A percentile compares a stretch with the other conserved stretches of the same genome.
Evolutionary conservation across 78 protist genomes (phyloP).

Genomic region (Ministeria vibrans): DNA sequence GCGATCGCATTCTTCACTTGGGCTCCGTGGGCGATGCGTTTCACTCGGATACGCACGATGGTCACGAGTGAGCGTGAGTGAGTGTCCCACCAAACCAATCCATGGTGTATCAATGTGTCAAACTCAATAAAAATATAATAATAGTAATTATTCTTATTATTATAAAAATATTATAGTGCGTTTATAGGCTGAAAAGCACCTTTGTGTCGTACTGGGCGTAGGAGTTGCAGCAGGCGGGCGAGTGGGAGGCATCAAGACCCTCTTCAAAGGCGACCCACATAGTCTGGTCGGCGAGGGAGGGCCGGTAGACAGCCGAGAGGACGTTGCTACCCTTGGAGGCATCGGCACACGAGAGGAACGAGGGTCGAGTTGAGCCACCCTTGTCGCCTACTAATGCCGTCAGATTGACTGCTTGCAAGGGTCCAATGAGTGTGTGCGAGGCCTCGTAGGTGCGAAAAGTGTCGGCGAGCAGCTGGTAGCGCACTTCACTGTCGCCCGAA

Average conservation of each 20-base stretch:
- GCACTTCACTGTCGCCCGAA: slow-evolving; percentile 1
- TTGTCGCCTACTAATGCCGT: slow-evolving; percentile 47
- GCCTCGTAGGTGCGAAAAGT: slow-evolving; percentile 14
- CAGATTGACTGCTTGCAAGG: slow-evolving; percentile 34
- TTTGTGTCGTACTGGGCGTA: not conserved
- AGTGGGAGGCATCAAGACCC: slow-evolving; percentile 9
- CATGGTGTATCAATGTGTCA: not conserved
- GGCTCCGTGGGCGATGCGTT: not conserved
- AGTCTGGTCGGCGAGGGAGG: slow-evolving; percentile 2
- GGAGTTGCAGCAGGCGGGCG: not conserved
- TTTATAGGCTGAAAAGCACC: not conserved
- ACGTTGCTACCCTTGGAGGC: slow-evolving; percentile 32
- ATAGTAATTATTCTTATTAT: too few relatives aligned
- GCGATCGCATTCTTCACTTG: too few relatives aligned
- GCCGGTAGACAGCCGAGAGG: slow-evolving; percentile 35
- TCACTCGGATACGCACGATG: not conserved
- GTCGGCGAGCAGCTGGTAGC: slow-evolving; percentile 33
- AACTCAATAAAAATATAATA: too few relatives aligned
- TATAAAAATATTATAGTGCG: too few relatives aligned
- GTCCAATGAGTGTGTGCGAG: not conserved
- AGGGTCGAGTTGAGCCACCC: not conserved
- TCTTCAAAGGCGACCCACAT: slow-evolving; percentile 48
- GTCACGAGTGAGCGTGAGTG: not conserved
- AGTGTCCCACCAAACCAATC: not conserved
- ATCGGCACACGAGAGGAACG: slow-evolving; percentile 22